Conservation (phyloP, 441 rosid species). For the Kokia cookei region DNA sequence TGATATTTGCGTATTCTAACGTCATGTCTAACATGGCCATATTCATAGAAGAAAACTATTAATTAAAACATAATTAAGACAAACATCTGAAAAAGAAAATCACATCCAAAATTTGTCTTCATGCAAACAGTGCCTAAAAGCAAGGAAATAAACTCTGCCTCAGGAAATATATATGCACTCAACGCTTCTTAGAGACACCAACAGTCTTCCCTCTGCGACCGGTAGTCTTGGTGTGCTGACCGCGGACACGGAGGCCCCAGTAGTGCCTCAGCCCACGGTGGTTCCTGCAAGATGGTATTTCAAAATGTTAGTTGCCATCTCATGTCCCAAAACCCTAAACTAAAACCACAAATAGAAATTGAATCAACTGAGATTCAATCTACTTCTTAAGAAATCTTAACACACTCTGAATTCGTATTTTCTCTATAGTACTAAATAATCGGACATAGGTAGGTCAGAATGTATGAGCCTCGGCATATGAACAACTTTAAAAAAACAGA, state of each 20-base stretch:
- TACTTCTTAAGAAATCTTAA: not conserved
- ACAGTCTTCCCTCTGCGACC: constrained; percentile 92
- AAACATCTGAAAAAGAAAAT: not conserved
- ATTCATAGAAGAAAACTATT: not conserved
- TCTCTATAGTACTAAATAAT: too few species aligned
- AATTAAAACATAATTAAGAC: not conserved
- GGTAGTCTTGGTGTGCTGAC: constrained; percentile 92
- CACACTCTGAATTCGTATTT: not conserved
- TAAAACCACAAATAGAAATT: not conserved
- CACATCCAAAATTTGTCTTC: constrained; percentile 10
- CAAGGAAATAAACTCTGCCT: not conserved
- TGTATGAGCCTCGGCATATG: not conserved
- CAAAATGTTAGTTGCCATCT: not conserved
- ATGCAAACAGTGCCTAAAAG: not conserved
- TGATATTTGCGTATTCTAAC: too few species aligned
- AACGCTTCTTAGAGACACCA: constrained; percentile 95
- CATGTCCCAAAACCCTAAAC: not conserved
- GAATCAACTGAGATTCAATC: not conserved
- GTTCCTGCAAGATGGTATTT: constrained; percentile 37
- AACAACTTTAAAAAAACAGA: not conserved
- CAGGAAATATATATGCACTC: constrained; percentile 10
- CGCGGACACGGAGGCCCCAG: constrained; percentile 94
- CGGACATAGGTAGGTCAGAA: too few species aligned
- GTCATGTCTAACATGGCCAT: too few species aligned
- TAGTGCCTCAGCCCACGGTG: constrained; percentile 93